Percentiles rank a stretch among this genome's conserved stretches.
These are phyloP conservation scores for Termitomyces sp. DNA, from an alignment of 768 basidiomycete species.

Conservation along the genomic window DNA sequence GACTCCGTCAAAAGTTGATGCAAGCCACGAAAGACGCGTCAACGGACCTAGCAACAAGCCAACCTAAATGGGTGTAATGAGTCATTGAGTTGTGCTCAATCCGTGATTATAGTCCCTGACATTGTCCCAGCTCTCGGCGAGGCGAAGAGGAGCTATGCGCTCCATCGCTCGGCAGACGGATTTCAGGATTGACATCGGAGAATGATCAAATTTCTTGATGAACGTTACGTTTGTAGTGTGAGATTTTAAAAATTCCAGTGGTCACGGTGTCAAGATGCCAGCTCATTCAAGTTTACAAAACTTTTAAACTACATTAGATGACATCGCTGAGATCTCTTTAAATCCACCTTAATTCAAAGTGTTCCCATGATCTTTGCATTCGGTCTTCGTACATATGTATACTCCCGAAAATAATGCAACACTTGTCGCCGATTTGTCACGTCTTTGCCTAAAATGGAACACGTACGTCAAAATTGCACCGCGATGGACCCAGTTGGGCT, in stretches of 20 bases:
- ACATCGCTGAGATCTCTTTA: background rate
- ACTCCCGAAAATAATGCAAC: background rate
- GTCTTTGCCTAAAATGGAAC: too few relatives aligned
- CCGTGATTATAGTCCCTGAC: conserved; percentile 40
- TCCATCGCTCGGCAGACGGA: conserved; percentile 67
- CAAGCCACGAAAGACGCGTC: conserved; percentile 1
- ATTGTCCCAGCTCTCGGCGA: conserved; percentile 94
- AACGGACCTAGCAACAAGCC: conserved; percentile 65
- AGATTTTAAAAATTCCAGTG: background rate
- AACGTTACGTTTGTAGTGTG: background rate
- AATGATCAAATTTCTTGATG: background rate
- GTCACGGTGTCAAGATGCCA: background rate
- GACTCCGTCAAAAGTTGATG: background rate
- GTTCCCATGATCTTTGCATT: background rate
- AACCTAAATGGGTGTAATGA: conserved; percentile 38
- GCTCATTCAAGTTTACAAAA: background rate
- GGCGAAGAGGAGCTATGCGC: conserved; percentile 75
- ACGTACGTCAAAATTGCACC: too few relatives aligned
- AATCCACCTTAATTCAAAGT: background rate
- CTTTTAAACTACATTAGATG: background rate
- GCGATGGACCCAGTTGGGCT: too few relatives aligned
- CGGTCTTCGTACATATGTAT: too few relatives aligned
- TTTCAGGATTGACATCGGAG: conserved; percentile 38
- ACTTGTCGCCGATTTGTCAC: too few relatives aligned
- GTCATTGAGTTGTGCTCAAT: conserved; percentile 1